A percentile compares a stretch with the other conserved stretches of the same genome.
These are phyloP conservation scores for Rhodomyrtus psidioides DNA, from an alignment of 441 rosid species.

Conservation along the genomic window DNA sequence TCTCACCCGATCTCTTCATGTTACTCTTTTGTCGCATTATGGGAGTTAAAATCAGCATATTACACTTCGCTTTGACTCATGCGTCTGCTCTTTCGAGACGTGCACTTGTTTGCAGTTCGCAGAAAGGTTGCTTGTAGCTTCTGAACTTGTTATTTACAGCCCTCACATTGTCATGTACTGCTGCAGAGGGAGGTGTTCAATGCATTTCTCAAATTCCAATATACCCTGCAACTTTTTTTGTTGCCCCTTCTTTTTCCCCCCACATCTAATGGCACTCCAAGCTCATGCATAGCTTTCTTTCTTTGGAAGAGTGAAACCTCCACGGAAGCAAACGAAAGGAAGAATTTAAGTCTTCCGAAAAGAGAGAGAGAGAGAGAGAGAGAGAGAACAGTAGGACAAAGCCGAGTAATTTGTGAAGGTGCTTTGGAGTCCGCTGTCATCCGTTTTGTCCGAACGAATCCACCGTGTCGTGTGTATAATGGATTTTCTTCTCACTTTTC, in stretches of 20 bases:
- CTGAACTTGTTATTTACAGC: background rate
- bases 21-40: background rate
- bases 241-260: conserved; percentile 22
- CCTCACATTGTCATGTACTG: background rate
- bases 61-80: background rate
- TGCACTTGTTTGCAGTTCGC: background rate
- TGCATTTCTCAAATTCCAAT: background rate
- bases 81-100: background rate
- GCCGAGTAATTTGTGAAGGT: background rate
- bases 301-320: conserved; percentile 52
- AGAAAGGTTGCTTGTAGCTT: background rate
- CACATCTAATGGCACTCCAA: conserved; percentile 59
- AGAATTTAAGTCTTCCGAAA: background rate
- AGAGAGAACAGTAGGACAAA: background rate
- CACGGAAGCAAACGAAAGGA: background rate
- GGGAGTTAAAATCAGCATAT: background rate
- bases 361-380: background rate
- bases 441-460: background rate
- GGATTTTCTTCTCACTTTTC: no score
- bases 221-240: background rate
- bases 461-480: no score
- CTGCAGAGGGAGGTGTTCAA: background rate
- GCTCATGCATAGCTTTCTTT: conserved; percentile 56
- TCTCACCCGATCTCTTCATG: background rate
- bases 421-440: background rate